Base-by-base conservation (phyloP, 2,329 filamentous ascomycete genomes). In the Aspergillus sp. region DNA sequence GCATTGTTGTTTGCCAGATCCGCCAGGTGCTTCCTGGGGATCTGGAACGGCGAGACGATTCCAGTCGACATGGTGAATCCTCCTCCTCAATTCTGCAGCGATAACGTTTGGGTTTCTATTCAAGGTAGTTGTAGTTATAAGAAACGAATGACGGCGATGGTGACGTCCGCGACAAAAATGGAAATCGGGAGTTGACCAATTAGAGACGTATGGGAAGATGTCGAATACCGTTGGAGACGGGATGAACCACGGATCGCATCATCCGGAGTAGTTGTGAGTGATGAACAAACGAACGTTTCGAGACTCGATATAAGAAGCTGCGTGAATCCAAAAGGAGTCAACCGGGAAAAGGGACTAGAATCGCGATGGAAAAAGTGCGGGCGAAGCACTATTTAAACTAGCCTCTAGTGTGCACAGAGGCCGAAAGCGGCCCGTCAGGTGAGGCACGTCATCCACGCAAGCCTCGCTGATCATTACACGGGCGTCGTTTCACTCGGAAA, bases 1-100 rank as follows among this genome's bases (percentile, higher is more conserved):
- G 62, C 58, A 39, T 67, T 61, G 57, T 68, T 69, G 44, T 53
- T 58, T 43, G 62, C 61, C 48, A 69, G 48, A 17, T 60, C 60
- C 33, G 61, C 53, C 43, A 58, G 54, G 17, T 68, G 61, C 17
- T 59, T 53, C 3, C 44, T 52, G n/a, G 64, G 58, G 48, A 71
- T 60, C 27, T 61, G 63, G 52, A 71, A 68, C 2, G 64, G 63
- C 35, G 61, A 66, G 7, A 51, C 49, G 7, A 39, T 39, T 12
- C 25, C 25, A 35, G 54, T 60, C 49, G 30, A 47, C 27, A 45
- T 35, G 33, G 9, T 19, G 33, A 37, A n/a, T 35, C 15, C 33
- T 4, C 15, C 33, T 4, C 25, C 10, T 30, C 5, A 35, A 35
- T 35, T 7, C 5, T 35, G 9, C 25, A 7, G 33, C 10, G 15